Conservation (phyloP, 176 grass and related monocot species). For the sorghum (Sorghum bicolor) region DNA sequence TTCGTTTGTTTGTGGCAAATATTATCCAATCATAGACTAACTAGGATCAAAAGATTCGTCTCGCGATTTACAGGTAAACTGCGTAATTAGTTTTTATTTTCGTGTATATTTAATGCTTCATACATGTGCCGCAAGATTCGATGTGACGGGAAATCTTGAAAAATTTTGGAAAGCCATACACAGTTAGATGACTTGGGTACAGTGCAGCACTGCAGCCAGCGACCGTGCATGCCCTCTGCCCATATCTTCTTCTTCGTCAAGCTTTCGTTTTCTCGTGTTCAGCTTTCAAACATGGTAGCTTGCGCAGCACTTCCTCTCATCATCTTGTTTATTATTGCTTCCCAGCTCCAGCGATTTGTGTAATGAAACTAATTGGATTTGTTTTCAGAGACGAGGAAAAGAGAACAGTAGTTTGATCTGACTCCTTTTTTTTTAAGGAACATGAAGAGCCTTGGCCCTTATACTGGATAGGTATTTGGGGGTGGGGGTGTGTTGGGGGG, state of each 20-base stretch:
- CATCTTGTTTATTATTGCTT: background rate
- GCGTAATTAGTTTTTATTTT: too few species aligned
- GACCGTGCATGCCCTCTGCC: background rate
- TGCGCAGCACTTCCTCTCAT: background rate
- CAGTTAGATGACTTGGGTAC: constrained; percentile 28
- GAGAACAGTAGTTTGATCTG: constrained; percentile 10
- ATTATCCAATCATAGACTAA: too few species aligned
- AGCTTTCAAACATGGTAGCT: background rate
- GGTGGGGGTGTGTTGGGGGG: too few species aligned
- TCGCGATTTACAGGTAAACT: too few species aligned
- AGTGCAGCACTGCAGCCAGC: background rate
- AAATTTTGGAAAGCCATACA: too few species aligned
- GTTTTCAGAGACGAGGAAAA: background rate
- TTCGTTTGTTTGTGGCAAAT: too few species aligned
- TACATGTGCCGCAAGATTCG: too few species aligned
- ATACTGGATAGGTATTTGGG: too few species aligned
- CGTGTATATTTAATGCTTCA: too few species aligned
- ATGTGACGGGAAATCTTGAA: too few species aligned
- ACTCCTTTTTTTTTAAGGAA: background rate
- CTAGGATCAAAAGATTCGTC: too few species aligned
- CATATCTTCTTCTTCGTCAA: background rate
- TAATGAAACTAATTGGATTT: background rate
- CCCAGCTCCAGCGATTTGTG: background rate
- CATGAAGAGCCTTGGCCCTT: background rate
- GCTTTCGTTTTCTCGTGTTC: background rate